Evolutionary conservation across 176 grass and related monocot genomes (phyloP), one percentile per base, ranked within the genome.

Genomic region (Oropetium thomaeum): DNA sequence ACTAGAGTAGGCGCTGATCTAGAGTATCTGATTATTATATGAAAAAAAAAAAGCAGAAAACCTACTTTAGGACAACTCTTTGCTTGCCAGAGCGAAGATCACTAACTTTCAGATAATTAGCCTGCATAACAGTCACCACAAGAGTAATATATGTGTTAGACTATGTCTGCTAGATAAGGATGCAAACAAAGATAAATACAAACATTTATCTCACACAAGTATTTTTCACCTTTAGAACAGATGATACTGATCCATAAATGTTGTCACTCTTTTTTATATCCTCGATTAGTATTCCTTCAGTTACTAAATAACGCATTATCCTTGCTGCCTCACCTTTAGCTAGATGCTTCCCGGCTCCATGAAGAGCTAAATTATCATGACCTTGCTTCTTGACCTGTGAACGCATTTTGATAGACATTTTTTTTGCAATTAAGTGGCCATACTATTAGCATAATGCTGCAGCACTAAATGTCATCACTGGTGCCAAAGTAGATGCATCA

Each of bases 311-410:
- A 0, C 87, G 89, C 11, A 98, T 22, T 83, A 98, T 67, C 49
- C 96, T 87, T 45, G 91, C 81, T 32, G 87, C 91, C 42, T 94
- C 89, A 22, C 89, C 79, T 88, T 92, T 98, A 37, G 74, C 68
- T 16, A 94, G 77, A 81, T 76, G 66, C 75, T 90, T 98, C 59
- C 96, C 96, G 84, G 91, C 91, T 77, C 91, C 96, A 57, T 98
- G 96, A 92, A 98, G 91, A 67, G 16, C 3, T 22, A 94, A 78
- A 33, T 1, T 76, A 61, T 98, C 82, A 87, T 98, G 96, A 32
- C 40, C 62, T 9, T 82, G 87, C 79, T 94, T 98, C 87, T 92
- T 98, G 78, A 98, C 89, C 91, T 94, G 72, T 42, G 62, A 7
- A 13, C 17, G 33, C n/a, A n/a, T n/a, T n/a, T 15, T 74, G 53